phyloP scores from a whole-genome alignment of 805 yeast genomes.

The Candida vartiovaarae region DNA sequence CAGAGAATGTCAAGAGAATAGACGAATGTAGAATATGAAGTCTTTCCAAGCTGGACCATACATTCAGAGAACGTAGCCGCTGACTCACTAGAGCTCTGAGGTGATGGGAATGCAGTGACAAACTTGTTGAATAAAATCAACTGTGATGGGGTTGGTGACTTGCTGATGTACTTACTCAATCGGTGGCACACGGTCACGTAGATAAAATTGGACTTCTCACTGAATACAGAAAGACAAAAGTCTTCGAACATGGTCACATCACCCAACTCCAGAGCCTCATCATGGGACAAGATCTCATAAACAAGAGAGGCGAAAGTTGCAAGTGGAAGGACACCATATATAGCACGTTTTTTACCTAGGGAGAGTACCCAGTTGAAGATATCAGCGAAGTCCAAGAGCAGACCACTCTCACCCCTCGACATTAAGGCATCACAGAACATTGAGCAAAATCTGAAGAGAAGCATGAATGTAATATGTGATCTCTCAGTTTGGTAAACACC shows the following conservation, averaged over 20 bases:
- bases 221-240: conserved; percentile 1
- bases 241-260: background rate
- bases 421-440: conserved; percentile 26
- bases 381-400: conserved; percentile 39
- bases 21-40: conserved; percentile 20
- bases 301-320: conserved; percentile 28
- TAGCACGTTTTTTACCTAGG: conserved; percentile 33
- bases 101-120: conserved; percentile 14
- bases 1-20: conserved; percentile 5
- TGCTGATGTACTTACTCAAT: background rate
- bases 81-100: conserved; percentile 22
- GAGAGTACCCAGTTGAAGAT: conserved; percentile 38
- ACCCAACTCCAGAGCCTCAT: conserved; percentile 12
- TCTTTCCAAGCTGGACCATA: conserved; percentile 14
- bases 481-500: conserved; percentile 29
- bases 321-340: conserved; percentile 32
- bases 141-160: conserved; percentile 3
- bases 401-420: conserved; percentile 11
- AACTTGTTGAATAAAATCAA: conserved; percentile 21
- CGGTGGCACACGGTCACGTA: background rate
- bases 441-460: conserved; percentile 27
- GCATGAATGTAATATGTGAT: conserved; percentile 31
- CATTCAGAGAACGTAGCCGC: conserved; percentile 22
- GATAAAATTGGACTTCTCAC: conserved; percentile 9
- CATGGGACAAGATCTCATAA: conserved; percentile 24